Percentiles rank a stretch among this genome's conserved stretches.
Conservation (phyloP, 148 eudicot species). For the Fagopyrum homotropicum region DNA sequence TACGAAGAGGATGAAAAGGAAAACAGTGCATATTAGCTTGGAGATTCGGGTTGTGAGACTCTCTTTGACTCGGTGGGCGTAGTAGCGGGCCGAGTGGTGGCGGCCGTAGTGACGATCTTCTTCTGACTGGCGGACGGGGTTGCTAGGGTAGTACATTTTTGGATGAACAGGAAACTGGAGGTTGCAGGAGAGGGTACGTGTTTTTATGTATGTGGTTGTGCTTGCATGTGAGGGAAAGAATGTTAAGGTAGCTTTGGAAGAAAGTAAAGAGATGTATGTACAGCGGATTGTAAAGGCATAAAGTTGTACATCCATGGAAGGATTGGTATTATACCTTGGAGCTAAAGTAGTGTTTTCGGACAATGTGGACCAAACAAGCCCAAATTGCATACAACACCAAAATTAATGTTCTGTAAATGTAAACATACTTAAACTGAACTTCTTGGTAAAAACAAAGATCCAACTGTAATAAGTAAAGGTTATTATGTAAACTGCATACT, state of each 20-base stretch:
- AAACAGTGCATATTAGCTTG: slow-evolving; percentile 57
- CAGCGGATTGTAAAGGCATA: not conserved
- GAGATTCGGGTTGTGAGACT: slow-evolving; percentile 63
- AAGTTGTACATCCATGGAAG: not conserved
- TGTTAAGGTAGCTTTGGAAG: not conserved
- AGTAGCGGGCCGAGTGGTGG: slow-evolving; percentile 50
- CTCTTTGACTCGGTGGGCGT: slow-evolving; percentile 61
- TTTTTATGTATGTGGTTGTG: not conserved
- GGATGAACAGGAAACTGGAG: slow-evolving; percentile 1
- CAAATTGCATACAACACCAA: too few species aligned
- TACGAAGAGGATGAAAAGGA: slow-evolving; percentile 43
- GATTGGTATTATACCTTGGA: not conserved
- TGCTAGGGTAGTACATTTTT: not conserved
- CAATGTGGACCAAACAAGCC: too few species aligned
- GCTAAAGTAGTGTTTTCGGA: not conserved
- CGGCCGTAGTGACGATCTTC: slow-evolving; percentile 18
- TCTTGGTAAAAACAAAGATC: too few species aligned
- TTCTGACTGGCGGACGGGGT: not conserved
- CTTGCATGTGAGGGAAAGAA: not conserved
- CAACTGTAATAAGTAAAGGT: not conserved
- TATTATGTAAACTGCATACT: not conserved
- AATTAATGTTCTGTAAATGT: too few species aligned
- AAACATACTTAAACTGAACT: too few species aligned
- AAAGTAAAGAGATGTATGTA: not conserved
- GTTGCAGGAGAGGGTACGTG: not conserved